Evolutionary conservation across 2,329 filamentous ascomycete genomes (phyloP), one percentile per base, ranked within the genome.

Genomic region (Aspergillus alliaceus): DNA sequence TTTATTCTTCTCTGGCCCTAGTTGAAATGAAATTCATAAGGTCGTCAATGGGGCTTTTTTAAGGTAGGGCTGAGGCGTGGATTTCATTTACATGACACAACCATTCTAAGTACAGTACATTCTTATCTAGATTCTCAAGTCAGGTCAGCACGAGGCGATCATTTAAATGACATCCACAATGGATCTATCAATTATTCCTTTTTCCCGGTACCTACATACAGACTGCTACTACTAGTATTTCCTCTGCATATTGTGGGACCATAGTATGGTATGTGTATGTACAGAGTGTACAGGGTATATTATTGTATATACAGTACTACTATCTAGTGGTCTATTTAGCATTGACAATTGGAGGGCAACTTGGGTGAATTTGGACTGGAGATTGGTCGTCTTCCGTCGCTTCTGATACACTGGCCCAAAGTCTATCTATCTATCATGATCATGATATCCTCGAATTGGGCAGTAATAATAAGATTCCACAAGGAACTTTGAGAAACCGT

Each of bases 11-110:
- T 48, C 44, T 48, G 7, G 44, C 32, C 9, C 25, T 48, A 48
- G 44, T 32, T 48, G 44, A 32, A 48, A n/a, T n/a, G n/a, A n/a
- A n/a, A n/a, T n/a, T 11, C 6, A 32, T 32, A 31, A 31, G 27
- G 27, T 32, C 27, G 27, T 29, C 9, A 29, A 29, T 5, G 14
- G 14, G 34, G 12, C 34, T 37, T 48, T 27, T 12, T 12, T 18
- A 32, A 48, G 44, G 27, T 48, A 48, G 44, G 44, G 44, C 44
- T 48, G 44, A 48, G n/a, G 27, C 29, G n/a, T 34, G 27, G 44
- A 48, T 48, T 34, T 48, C 44, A 48, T 48, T 48, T 48, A 48
- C 12, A 20, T 48, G 44, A 48, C 22, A 47, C 44, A 47, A 31
- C 44, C 9, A 47, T 47, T 14, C 11, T n/a, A n/a, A n/a, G n/a